Evolutionary conservation across 2,329 filamentous ascomycete genomes (phyloP).

Genomic region (Neocatenulostroma microsporum): DNA sequence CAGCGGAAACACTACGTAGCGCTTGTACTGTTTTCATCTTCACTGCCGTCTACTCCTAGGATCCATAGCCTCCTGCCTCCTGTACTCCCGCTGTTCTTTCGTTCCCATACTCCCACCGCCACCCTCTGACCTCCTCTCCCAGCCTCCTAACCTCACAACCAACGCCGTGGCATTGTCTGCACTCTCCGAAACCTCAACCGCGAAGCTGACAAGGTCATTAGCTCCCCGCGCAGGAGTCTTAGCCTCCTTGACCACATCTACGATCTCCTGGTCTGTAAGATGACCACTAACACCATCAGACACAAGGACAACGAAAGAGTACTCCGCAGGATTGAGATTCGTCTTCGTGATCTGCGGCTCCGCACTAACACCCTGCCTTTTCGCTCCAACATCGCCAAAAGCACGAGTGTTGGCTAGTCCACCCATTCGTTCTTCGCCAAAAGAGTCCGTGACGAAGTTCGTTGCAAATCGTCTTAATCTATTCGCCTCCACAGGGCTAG

Average conservation of each 20-base stretch:
- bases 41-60: slow-evolving; percentile 48
- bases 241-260: slow-evolving; percentile 91
- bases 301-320: slow-evolving; percentile 80
- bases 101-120: slow-evolving; percentile 83
- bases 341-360: slow-evolving; percentile 80
- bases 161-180: slow-evolving; percentile 59
- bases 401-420: slow-evolving; percentile 89
- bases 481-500: slow-evolving; percentile 72
- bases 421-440: slow-evolving; percentile 91
- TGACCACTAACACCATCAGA: slow-evolving; percentile 84
- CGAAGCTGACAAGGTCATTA: slow-evolving; percentile 71
- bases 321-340: slow-evolving; percentile 75
- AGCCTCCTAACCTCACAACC: slow-evolving; percentile 56
- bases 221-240: slow-evolving; percentile 82
- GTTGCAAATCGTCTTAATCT: slow-evolving; percentile 79
- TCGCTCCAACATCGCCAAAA: slow-evolving; percentile 86
- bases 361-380: slow-evolving; percentile 86
- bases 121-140: slow-evolving; percentile 68
- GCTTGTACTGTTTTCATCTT: background rate
- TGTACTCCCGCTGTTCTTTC: slow-evolving; percentile 81
- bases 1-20: too few species aligned
- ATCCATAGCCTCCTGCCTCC: slow-evolving; percentile 71
- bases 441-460: slow-evolving; percentile 87
- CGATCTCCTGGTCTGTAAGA: slow-evolving; percentile 85
- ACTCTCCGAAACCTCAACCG: slow-evolving; percentile 65